Conservation (phyloP, 495 filamentous ascomycete species). For the Xylaria nigripes region DNA sequence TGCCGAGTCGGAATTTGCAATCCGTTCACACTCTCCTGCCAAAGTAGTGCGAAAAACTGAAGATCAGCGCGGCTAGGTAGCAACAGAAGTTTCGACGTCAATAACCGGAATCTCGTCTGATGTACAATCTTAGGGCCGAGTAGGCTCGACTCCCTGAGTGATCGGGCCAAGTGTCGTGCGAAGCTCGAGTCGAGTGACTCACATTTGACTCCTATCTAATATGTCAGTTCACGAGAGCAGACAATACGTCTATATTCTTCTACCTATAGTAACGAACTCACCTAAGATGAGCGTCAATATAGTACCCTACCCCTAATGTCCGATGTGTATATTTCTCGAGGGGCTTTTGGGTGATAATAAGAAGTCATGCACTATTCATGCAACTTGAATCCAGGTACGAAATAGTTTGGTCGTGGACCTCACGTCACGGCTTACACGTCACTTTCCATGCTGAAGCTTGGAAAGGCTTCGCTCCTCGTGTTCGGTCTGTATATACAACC, state of each 20-base stretch:
- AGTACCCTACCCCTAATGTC: too few species aligned
- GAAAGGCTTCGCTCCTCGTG: too few species aligned
- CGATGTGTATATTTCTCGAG: too few species aligned
- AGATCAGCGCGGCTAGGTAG: slow-evolving; percentile 53
- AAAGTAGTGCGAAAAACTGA: slow-evolving; percentile 49
- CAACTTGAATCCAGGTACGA: too few species aligned
- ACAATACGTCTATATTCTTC: neutral
- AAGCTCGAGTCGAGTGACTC: slow-evolving; percentile 31
- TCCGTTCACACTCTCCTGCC: slow-evolving; percentile 47
- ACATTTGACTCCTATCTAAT: slow-evolving; percentile 2
- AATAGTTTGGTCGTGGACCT: too few species aligned
- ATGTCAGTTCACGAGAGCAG: neutral
- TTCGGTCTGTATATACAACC: too few species aligned
- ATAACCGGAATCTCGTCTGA: slow-evolving; percentile 52
- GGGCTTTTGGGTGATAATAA: too few species aligned
- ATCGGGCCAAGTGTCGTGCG: slow-evolving; percentile 34
- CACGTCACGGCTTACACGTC: too few species aligned
- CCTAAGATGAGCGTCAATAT: too few species aligned
- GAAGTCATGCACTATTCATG: too few species aligned
- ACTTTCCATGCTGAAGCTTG: too few species aligned
- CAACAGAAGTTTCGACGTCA: slow-evolving; percentile 39
- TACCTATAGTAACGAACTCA: neutral
- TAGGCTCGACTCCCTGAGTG: slow-evolving; percentile 31
- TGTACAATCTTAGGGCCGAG: slow-evolving; percentile 31
- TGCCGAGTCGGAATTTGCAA: slow-evolving; percentile 45